Evolutionary conservation across 169 alveolate species (phyloP).

Genomic region (Eimeria maxima): DNA sequence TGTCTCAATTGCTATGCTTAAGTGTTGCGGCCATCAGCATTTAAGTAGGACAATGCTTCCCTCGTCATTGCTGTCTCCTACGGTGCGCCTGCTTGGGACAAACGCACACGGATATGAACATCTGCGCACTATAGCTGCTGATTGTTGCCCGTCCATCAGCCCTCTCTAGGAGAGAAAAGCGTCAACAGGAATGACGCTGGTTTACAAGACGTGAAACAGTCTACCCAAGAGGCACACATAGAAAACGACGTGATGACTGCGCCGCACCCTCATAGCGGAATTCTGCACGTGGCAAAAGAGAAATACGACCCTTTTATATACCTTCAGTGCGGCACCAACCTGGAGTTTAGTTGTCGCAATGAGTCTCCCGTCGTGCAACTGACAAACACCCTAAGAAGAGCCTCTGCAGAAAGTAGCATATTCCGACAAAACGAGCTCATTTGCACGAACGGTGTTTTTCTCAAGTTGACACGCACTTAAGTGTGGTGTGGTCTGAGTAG

Average conservation of each 20-base stretch:
- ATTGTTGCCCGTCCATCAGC: background rate
- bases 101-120: background rate
- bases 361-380: background rate
- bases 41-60: background rate
- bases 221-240: background rate
- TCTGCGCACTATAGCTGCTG: background rate
- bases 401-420: too few species aligned
- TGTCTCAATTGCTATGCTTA: background rate
- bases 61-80: background rate
- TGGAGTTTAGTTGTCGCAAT: too few species aligned
- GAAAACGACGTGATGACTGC: background rate
- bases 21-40: background rate
- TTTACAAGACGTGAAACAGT: background rate
- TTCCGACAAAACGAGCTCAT: too few species aligned
- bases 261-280: background rate
- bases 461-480: background rate
- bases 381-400: too few species aligned
- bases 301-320: too few species aligned
- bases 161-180: background rate
- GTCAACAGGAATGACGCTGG: background rate
- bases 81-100: background rate
- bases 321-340: too few species aligned
- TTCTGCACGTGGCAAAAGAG: background rate
- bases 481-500: background rate
- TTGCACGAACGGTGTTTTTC: too few species aligned